Evolutionary conservation across 1,284 basidiomycete genomes (phyloP).

Genomic region (Apiotrichum montevideense): DNA sequence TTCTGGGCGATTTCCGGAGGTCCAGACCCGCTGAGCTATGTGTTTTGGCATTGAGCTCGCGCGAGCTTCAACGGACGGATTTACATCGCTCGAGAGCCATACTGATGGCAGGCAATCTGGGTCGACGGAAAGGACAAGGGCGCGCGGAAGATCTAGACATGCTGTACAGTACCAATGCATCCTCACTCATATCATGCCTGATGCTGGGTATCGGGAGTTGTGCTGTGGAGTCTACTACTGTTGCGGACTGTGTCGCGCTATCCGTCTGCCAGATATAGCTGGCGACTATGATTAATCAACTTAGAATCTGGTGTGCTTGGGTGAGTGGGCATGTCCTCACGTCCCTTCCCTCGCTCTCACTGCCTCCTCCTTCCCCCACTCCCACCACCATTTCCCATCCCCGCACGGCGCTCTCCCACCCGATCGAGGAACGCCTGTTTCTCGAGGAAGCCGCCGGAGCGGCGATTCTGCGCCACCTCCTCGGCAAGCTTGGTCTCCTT

Average conservation of each 20-base stretch:
- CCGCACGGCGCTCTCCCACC: slow-evolving; percentile 31
- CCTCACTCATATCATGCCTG: slow-evolving; percentile 2
- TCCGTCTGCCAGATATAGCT: too few species aligned
- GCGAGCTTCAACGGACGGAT: too few species aligned
- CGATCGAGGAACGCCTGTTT: slow-evolving; percentile 43
- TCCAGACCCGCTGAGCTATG: too few species aligned
- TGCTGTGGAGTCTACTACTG: not conserved
- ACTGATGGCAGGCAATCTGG: slow-evolving; percentile 10
- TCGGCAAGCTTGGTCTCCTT: slow-evolving; percentile 22
- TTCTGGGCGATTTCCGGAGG: not conserved
- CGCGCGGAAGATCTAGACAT: slow-evolving; percentile 4
- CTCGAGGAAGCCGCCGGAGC: slow-evolving; percentile 39
- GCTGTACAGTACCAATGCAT: slow-evolving; percentile 1
- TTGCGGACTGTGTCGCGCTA: not conserved
- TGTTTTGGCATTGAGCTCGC: too few species aligned
- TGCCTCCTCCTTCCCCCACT: not conserved
- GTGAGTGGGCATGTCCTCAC: too few species aligned
- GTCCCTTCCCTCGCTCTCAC: too few species aligned
- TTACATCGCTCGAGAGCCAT: not conserved
- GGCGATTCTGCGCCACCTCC: slow-evolving; percentile 40
- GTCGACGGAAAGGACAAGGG: slow-evolving; percentile 13
- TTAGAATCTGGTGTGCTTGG: too few species aligned
- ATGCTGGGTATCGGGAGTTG: not conserved
- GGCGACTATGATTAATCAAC: too few species aligned
- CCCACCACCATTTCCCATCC: not conserved